A percentile compares a stretch with the other conserved stretches of the same genome.
These are phyloP conservation scores for Lactifluus hygrophoroides DNA, from an alignment of 768 basidiomycete species.

Conservation along the genomic window DNA sequence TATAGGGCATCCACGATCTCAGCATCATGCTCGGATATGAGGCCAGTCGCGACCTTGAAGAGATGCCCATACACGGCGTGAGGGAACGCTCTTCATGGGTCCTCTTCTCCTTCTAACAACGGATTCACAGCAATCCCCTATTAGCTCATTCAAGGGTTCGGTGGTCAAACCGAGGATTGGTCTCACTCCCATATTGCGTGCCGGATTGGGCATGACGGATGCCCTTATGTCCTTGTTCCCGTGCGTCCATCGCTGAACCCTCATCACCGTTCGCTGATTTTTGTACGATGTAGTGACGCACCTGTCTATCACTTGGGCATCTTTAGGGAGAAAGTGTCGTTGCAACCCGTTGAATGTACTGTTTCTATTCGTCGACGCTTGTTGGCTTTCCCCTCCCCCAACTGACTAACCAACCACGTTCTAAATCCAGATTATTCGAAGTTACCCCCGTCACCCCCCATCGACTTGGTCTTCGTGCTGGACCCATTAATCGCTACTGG, in stretches of 20 bases:
- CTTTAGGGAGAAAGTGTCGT: slow-evolving; percentile 75
- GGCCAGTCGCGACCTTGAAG: slow-evolving; percentile 60
- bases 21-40: slow-evolving; percentile 78
- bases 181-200: slow-evolving; percentile 84
- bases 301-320: slow-evolving; percentile 88
- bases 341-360: slow-evolving; percentile 89
- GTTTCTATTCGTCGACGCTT: slow-evolving; percentile 18
- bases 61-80: slow-evolving; percentile 58
- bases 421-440: slow-evolving; percentile 75
- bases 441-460: slow-evolving; percentile 62
- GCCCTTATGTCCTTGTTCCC: slow-evolving; percentile 81
- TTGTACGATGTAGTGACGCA: slow-evolving; percentile 44
- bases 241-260: slow-evolving; percentile 33
- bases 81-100: too few species aligned
- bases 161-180: slow-evolving; percentile 71
- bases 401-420: too few species aligned
- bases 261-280: not conserved
- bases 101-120: not conserved
- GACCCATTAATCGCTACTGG: slow-evolving; percentile 95
- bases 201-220: slow-evolving; percentile 90
- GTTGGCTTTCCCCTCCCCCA: too few species aligned
- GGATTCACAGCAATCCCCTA: slow-evolving; percentile 57
- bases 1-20: slow-evolving; percentile 64
- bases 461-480: slow-evolving; percentile 80
- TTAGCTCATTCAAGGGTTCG: slow-evolving; percentile 71